Conservation (phyloP, 2,329 filamentous ascomycete genomes). For the Ophiocordyceps camponoti-floridani region DNA sequence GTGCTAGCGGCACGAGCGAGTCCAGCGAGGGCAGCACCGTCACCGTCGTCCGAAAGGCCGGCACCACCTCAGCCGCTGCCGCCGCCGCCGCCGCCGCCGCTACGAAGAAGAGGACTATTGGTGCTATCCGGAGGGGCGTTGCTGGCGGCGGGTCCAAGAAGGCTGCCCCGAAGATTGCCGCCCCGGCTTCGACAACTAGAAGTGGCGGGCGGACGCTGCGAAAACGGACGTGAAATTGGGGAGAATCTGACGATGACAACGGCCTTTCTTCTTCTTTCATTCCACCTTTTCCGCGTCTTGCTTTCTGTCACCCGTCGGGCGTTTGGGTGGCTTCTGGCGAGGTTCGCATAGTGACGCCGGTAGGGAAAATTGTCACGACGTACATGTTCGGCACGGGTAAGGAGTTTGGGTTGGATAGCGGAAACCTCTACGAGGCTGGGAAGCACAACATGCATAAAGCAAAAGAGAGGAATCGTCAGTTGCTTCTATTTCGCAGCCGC, state of each 20-base stretch:
- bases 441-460: background rate
- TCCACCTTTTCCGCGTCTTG: background rate
- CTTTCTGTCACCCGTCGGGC: slow-evolving; percentile 1
- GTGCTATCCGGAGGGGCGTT: slow-evolving; percentile 33
- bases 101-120: slow-evolving; percentile 33
- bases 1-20: slow-evolving; percentile 42
- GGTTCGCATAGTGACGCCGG: slow-evolving; percentile 1
- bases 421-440: background rate
- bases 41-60: slow-evolving; percentile 42
- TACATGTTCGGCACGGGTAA: slow-evolving; percentile 1
- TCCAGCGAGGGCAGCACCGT: slow-evolving; percentile 45
- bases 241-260: slow-evolving; percentile 2
- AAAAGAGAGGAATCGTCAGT: background rate
- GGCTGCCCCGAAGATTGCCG: slow-evolving; percentile 21
- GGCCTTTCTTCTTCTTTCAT: background rate
- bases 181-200: slow-evolving; percentile 21
- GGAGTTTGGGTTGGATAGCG: slow-evolving; percentile 3
- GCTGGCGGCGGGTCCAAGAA: slow-evolving; percentile 30
- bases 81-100: slow-evolving; percentile 11
- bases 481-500: slow-evolving; percentile 5
- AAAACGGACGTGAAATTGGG: slow-evolving; percentile 25
- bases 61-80: slow-evolving; percentile 16
- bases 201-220: slow-evolving; percentile 34
- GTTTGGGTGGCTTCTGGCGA: slow-evolving; percentile 1
- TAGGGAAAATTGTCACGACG: background rate